A percentile compares a stretch with the other conserved stretches of the same genome.
These are phyloP conservation scores for Quercus alba DNA, from an alignment of 306 rosid species.

Conservation along the genomic window DNA sequence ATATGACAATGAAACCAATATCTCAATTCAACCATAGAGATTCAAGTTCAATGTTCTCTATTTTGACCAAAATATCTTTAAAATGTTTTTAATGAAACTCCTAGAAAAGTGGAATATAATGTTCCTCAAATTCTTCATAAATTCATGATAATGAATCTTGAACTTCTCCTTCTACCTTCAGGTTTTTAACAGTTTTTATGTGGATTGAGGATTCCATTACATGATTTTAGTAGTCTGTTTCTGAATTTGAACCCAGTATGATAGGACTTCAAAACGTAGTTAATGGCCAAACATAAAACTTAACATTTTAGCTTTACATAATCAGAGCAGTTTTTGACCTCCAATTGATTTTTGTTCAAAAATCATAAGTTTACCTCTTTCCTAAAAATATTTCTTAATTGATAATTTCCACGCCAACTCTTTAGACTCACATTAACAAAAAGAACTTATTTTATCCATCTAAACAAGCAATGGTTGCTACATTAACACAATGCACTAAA, in stretches of 20 bases:
- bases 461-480: not conserved
- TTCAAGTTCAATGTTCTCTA: not conserved
- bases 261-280: not conserved
- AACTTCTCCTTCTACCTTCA: not conserved
- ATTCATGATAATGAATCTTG: not conserved
- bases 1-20: not conserved
- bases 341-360: not conserved
- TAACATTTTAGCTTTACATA: not conserved
- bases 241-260: not conserved
- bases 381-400: not conserved
- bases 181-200: not conserved
- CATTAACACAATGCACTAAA: not conserved
- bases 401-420: not conserved
- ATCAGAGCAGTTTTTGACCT: not conserved
- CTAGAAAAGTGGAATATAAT: not conserved
- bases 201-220: not conserved
- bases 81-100: not conserved
- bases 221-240: not conserved
- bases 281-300: not conserved
- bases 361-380: not conserved
- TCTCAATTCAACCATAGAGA: not conserved
- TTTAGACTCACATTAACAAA: not conserved
- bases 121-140: not conserved
- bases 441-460: not conserved
- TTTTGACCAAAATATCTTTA: not conserved